A percentile compares a stretch with the other conserved stretches of the same genome.
phyloP scores from a whole-genome alignment of 805 yeast species.

The Wickerhamomyces ciferrii region DNA sequence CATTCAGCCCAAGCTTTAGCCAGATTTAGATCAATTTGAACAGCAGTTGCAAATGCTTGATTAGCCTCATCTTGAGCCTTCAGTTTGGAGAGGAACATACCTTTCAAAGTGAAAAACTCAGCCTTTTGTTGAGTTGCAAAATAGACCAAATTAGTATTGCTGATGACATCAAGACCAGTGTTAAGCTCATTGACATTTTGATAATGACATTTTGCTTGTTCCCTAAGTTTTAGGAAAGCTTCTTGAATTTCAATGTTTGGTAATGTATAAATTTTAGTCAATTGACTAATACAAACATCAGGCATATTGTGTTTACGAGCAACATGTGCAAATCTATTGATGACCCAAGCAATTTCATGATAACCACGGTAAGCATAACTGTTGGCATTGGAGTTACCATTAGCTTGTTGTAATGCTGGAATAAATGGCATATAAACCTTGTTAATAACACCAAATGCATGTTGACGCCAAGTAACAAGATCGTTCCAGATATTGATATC shows the following conservation, averaged over 20 bases:
- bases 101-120: slow-evolving; percentile 94
- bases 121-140: slow-evolving; percentile 98
- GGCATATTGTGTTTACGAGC: slow-evolving; percentile 96
- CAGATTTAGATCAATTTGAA: slow-evolving; percentile 86
- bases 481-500: slow-evolving; percentile 98
- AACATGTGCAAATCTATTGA: slow-evolving; percentile 96
- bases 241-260: slow-evolving; percentile 99
- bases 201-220: slow-evolving; percentile 96
- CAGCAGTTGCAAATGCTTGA: slow-evolving; percentile 97
- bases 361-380: slow-evolving; percentile 96
- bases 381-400: slow-evolving; percentile 66
- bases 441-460: slow-evolving; percentile 94
- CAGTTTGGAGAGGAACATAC: slow-evolving; percentile 92
- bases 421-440: slow-evolving; percentile 90
- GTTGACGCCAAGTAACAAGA: slow-evolving; percentile 97
- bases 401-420: slow-evolving; percentile 72
- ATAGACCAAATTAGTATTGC: slow-evolving; percentile 92
- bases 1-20: slow-evolving; percentile 99
- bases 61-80: slow-evolving; percentile 93
- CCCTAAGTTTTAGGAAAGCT: slow-evolving; percentile 90
- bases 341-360: slow-evolving; percentile 99
- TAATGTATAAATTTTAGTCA: slow-evolving; percentile 88
- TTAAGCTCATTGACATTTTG: slow-evolving; percentile 86
- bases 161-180: slow-evolving; percentile 94
- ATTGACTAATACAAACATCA: slow-evolving; percentile 89